These are phyloP conservation scores for Ceratobasidium sp. DNA, from an alignment of 1,284 basidiomycete species.

Conservation along the genomic window DNA sequence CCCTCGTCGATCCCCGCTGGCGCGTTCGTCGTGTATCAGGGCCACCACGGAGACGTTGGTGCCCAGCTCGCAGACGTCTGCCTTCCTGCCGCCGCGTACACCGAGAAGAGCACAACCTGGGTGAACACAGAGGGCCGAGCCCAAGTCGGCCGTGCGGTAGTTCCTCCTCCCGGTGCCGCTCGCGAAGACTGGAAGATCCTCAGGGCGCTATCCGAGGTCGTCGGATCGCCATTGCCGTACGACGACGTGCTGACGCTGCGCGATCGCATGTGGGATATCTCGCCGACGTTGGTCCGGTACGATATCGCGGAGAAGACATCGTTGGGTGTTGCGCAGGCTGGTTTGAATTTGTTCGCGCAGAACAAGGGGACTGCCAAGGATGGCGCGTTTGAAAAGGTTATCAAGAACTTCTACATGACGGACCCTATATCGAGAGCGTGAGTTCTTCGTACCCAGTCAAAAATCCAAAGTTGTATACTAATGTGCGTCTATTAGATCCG, in stretches of 20 bases:
- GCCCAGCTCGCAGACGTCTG: conserved; percentile 97
- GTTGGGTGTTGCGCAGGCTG: conserved; percentile 73
- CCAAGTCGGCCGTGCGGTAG: conserved; percentile 91
- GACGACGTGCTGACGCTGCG: conserved; percentile 89
- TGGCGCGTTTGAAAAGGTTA: conserved; percentile 79
- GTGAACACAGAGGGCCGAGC: conserved; percentile 97
- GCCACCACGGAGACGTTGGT: conserved; percentile 97
- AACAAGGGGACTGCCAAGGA: conserved; percentile 65
- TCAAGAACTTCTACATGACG: conserved; percentile 96
- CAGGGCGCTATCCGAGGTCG: conserved; percentile 91
- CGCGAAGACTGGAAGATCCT: conserved; percentile 99
- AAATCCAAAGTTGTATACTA: background rate
- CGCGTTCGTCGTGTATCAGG: conserved; percentile 99
- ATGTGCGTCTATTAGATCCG: conserved; percentile 64
- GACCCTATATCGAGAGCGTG: conserved; percentile 87
- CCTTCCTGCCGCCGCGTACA: conserved; percentile 93
- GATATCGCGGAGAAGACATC: conserved; percentile 86
- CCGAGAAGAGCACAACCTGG: conserved; percentile 95
- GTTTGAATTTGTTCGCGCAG: conserved; percentile 70
- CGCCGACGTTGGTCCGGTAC: conserved; percentile 90
- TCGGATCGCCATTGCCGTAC: conserved; percentile 86
- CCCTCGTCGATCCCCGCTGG: conserved; percentile 90
- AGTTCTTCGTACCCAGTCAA: conserved; percentile 52
- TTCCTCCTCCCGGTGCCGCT: conserved; percentile 93
- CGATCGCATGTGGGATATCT: conserved; percentile 97